Evolutionary conservation across 2,329 filamentous ascomycete genomes (phyloP), one percentile per base, ranked within the genome.

Genomic region (Talaromyces sp.): DNA sequence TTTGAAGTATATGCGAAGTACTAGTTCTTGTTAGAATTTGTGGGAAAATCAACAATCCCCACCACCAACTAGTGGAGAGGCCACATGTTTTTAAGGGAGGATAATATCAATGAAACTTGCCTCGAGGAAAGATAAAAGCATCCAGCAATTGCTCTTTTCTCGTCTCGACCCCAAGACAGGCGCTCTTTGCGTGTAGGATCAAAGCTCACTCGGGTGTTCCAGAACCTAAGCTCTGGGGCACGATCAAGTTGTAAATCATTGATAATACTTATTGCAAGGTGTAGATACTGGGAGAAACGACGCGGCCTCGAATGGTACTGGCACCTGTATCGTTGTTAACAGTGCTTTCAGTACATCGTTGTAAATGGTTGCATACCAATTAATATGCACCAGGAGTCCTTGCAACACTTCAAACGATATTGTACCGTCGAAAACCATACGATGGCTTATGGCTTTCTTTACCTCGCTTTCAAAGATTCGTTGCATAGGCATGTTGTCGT

Each of bases 51-150:
- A 39, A 1, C 36, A 39, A 39, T 15, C 17, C 7, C 15, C 33
- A 13, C 33, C 33, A 36, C 13, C 15, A 15, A 39, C 17, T 15
- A n/a, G 36, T 3, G 17, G 36, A n/a, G 5, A 15, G 36, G 36
- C 7, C 13, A n/a, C 0, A 8, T n/a, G 2, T 39, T 39, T n/a
- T n/a, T 39, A 3, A n/a, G 36, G 17, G 2, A 2, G 17, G 36
- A 8, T n/a, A 8, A 36, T 39, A 39, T 4, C 1, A 19, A 57
- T 39, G 11, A 10, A 27, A 69, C 73, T 63, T 65, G 78, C 77
- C 72, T 72, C 4, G 77, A 77, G 8, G 76, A 75, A 17, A 81
- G 66, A 62, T 77, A 79, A 63, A 77, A 81, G 30, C 77, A 74
- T 5, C 78, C 79, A 4, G 76, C 73, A 13, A 79, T 71, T 1